These are phyloP conservation scores for Fragilariopsis cylindrus DNA, from an alignment of 108 stramenopile species.

Conservation along the genomic window DNA sequence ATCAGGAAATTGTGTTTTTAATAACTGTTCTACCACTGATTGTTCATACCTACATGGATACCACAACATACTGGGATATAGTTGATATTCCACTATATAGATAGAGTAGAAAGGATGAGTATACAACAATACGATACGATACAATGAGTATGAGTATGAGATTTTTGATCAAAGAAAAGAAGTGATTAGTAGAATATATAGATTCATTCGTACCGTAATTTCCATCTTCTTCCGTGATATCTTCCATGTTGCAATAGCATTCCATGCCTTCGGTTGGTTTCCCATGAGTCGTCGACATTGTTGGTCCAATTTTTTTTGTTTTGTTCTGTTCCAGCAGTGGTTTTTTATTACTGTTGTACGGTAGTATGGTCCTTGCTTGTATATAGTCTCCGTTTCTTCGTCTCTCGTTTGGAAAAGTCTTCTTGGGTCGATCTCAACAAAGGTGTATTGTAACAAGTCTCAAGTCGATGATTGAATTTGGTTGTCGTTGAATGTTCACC, in stretches of 20 bases:
- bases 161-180: not conserved
- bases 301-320: no score
- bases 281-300: constrained; percentile 39
- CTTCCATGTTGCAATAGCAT: constrained; percentile 79
- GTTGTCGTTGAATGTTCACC: no score
- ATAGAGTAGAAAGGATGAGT: not conserved
- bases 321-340: no score
- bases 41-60: constrained; percentile 62
- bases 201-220: constrained; percentile 63
- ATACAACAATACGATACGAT: constrained; percentile 4
- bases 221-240: constrained; percentile 73
- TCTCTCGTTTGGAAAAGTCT: no score
- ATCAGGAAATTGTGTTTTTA: constrained; percentile 30
- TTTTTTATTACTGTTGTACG: no score
- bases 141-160: not conserved
- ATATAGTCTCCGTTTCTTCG: no score
- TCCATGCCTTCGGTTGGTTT: constrained; percentile 62
- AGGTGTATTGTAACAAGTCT: no score
- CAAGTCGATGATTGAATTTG: no score
- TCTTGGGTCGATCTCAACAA: no score
- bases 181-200: not conserved
- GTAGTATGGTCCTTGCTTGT: no score
- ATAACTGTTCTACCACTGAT: constrained; percentile 59
- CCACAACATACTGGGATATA: constrained; percentile 72
- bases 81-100: constrained; percentile 66